phyloP scores from a whole-genome alignment of 2,329 filamentous ascomycete species.

The Alternaria consortialis region DNA sequence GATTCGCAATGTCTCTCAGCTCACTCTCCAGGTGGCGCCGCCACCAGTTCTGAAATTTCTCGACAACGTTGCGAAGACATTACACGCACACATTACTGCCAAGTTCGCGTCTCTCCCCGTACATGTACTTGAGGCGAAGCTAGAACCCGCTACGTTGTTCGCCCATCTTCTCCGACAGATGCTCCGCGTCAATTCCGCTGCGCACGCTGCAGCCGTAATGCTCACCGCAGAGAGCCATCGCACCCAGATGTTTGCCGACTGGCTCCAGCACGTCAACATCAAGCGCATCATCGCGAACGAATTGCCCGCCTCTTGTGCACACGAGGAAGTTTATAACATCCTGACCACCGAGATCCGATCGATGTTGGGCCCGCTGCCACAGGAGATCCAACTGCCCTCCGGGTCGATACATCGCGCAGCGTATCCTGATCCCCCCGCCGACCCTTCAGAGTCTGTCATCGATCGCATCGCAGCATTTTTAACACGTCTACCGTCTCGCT shows the following conservation, averaged over 20 bases:
- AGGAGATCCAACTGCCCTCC: constrained; percentile 71
- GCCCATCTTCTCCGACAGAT: constrained; percentile 85
- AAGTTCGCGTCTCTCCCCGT: constrained; percentile 85
- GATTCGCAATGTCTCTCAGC: constrained; percentile 87
- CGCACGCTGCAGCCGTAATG: constrained; percentile 93
- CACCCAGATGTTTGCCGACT: constrained; percentile 95
- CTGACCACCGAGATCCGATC: constrained; percentile 70
- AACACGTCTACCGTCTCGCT: constrained; percentile 71
- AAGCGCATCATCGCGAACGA: constrained; percentile 66
- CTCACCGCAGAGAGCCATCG: constrained; percentile 87
- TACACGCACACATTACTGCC: constrained; percentile 82
- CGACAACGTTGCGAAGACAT: constrained; percentile 81
- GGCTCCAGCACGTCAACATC: constrained; percentile 71
- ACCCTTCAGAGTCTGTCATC: constrained; percentile 64
- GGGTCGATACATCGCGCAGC: constrained; percentile 56
- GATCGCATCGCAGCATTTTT: constrained; percentile 82
- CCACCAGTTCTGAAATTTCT: constrained; percentile 87
- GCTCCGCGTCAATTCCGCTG: constrained; percentile 89
- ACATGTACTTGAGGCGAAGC: constrained; percentile 86
- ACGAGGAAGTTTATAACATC: constrained; percentile 65
- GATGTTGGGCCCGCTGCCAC: constrained; percentile 73
- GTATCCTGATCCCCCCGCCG: constrained; percentile 34
- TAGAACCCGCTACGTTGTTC: constrained; percentile 88
- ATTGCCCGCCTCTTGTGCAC: constrained; percentile 61
- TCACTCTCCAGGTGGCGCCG: constrained; percentile 90